These are phyloP conservation scores for Phialemonium atrogriseum DNA, from an alignment of 2,329 filamentous ascomycete genomes.

Conservation along the genomic window DNA sequence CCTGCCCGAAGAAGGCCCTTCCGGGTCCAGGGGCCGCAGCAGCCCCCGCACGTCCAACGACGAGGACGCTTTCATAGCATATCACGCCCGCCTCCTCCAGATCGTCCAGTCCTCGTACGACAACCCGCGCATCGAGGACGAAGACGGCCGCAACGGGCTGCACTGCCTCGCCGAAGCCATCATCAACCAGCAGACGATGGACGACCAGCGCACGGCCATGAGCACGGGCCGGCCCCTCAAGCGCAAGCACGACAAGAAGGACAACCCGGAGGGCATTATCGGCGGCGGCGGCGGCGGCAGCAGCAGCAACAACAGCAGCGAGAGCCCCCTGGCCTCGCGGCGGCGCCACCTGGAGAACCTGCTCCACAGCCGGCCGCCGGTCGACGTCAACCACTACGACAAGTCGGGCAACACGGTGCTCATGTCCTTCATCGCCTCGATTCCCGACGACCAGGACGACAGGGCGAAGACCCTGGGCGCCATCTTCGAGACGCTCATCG, in stretches of 20 bases:
- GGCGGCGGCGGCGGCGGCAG: too few relatives aligned
- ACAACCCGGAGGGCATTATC: constrained; percentile 17
- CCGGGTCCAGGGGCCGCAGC: constrained; percentile 14
- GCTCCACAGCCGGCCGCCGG: constrained; percentile 26
- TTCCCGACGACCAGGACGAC: constrained; percentile 43
- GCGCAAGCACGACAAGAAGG: constrained; percentile 27
- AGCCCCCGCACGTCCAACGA: constrained; percentile 4
- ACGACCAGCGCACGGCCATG: constrained; percentile 23
- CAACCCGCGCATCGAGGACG: constrained; percentile 28
- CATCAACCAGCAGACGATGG: constrained; percentile 29
- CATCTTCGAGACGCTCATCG: constrained; percentile 35
- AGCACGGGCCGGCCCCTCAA: constrained; percentile 22
- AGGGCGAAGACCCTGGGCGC: constrained; percentile 31
- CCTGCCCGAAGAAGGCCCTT: constrained; percentile 10
- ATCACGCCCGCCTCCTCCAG: constrained; percentile 26
- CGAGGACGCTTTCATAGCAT: constrained; percentile 19
- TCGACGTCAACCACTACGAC: constrained; percentile 47
- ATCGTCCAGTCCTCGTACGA: constrained; percentile 25
- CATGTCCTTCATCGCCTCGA: constrained; percentile 44
- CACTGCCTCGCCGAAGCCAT: constrained; percentile 49
- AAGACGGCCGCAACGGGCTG: constrained; percentile 44
- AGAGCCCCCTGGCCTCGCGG: constrained; percentile 14
- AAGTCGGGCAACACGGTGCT: constrained; percentile 42
- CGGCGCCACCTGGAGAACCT: constrained; percentile 18
- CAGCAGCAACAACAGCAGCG: constrained; percentile 7